phyloP scores from a whole-genome alignment of 192 early-diverging fungal genomes.

The Fimicolochytrium jonesii region DNA sequence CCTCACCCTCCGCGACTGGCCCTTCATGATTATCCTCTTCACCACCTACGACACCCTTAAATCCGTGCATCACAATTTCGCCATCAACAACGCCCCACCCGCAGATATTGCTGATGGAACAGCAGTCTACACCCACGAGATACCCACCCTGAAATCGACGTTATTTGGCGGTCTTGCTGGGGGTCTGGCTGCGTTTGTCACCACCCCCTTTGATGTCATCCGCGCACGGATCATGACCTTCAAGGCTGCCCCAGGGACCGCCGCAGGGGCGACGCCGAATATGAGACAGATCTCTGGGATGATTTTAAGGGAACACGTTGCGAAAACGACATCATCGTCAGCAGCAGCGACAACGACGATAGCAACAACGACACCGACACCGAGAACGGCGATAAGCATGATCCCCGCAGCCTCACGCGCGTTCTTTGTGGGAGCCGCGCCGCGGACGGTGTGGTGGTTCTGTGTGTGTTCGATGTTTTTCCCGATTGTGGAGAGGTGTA shows the following conservation, averaged over 20 bases:
- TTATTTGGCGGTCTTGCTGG: constrained; percentile 72
- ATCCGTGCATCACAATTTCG: constrained; percentile 51
- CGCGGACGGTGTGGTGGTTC: constrained; percentile 70
- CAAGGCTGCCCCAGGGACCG: constrained; percentile 28
- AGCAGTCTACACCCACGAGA: constrained; percentile 24
- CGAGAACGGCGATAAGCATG: constrained; percentile 12
- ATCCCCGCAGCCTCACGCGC: constrained; percentile 26
- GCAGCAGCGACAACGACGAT: neutral
- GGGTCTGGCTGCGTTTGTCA: constrained; percentile 67
- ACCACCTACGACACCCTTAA: constrained; percentile 74
- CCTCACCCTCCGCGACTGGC: constrained; percentile 66
- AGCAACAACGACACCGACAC: too few relatives aligned
- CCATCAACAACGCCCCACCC: constrained; percentile 37
- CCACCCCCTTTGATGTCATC: constrained; percentile 72
- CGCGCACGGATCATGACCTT: constrained; percentile 65
- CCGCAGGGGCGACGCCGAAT: constrained; percentile 5
- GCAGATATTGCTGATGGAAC: too few relatives aligned
- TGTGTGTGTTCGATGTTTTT: constrained; percentile 76
- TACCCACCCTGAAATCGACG: constrained; percentile 61
- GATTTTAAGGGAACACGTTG: too few relatives aligned
- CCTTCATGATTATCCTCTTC: constrained; percentile 76
- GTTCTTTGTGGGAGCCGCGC: constrained; percentile 62
- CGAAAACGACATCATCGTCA: constrained; percentile 22
- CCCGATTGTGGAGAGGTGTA: too few relatives aligned
- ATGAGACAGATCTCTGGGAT: too few relatives aligned